These are phyloP conservation scores for Ophidiomyces ophidiicola DNA, from an alignment of 2,329 filamentous ascomycete genomes.

Conservation along the genomic window DNA sequence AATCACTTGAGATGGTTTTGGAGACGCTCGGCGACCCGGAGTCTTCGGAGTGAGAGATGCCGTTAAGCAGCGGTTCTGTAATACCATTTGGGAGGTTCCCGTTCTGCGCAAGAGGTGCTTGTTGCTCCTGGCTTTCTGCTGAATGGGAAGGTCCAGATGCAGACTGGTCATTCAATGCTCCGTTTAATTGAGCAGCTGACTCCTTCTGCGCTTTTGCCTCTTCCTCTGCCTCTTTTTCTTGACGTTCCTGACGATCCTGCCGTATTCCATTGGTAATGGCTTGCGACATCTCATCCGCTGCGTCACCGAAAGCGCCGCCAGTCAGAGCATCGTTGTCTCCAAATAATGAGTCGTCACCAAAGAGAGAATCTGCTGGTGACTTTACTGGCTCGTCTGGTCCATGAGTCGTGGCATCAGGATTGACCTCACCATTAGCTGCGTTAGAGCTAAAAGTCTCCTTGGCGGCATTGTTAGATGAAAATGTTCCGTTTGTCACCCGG, in stretches of 20 bases:
- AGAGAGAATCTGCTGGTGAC: constrained; percentile 66
- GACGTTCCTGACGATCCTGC: constrained; percentile 8
- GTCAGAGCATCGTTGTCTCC: constrained; percentile 59
- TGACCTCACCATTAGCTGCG: constrained; percentile 29
- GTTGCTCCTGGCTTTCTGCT: constrained; percentile 4
- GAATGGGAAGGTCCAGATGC: constrained; percentile 1
- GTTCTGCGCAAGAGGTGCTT: constrained; percentile 8
- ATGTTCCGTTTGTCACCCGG: constrained; percentile 50
- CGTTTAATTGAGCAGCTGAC: constrained; percentile 10
- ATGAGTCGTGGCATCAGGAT: constrained; percentile 26
- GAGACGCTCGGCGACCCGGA: constrained; percentile 21
- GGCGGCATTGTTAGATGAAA: constrained; percentile 61
- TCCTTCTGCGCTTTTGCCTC: constrained; percentile 24
- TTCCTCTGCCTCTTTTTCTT: constrained; percentile 18
- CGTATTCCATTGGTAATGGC: constrained; percentile 53
- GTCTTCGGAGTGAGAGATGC: constrained; percentile 34
- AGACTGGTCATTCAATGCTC: neutral
- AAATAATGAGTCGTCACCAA: constrained; percentile 78
- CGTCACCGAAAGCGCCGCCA: constrained; percentile 56
- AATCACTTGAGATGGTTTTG: constrained; percentile 16
- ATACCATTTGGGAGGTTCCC: constrained; percentile 17
- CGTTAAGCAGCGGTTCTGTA: constrained; percentile 27
- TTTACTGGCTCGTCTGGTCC: constrained; percentile 48
- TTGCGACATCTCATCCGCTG: constrained; percentile 69
- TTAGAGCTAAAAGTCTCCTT: constrained; percentile 46